Percentiles rank a stretch among this genome's conserved stretches.
These are phyloP conservation scores for Mixia osmundae DNA, from an alignment of 1,284 basidiomycete species.

Conservation along the genomic window DNA sequence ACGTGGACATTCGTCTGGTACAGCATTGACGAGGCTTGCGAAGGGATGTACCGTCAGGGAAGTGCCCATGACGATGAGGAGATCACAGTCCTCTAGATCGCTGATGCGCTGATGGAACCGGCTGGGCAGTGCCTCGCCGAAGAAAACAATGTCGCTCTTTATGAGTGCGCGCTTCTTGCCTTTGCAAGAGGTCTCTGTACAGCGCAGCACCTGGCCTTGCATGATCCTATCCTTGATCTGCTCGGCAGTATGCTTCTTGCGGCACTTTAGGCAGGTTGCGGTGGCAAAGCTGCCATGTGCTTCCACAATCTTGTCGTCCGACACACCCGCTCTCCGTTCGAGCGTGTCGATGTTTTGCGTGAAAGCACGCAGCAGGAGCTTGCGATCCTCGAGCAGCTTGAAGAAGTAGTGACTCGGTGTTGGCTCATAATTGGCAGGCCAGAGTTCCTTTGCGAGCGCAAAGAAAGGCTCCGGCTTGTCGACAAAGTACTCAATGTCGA, in stretches of 20 bases:
- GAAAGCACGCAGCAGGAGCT: conserved; percentile 31
- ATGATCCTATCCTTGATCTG: conserved; percentile 40
- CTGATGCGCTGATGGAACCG: conserved; percentile 22
- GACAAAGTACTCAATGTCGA: conserved; percentile 25
- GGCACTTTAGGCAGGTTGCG: conserved; percentile 54
- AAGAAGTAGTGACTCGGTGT: conserved; percentile 81
- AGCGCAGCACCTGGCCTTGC: conserved; percentile 23
- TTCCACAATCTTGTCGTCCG: conserved; percentile 51
- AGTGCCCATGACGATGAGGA: conserved; percentile 79
- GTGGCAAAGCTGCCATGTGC: conserved; percentile 41
- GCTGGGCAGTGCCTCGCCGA: conserved; percentile 40
- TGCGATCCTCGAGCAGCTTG: conserved; percentile 40
- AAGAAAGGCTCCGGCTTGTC: conserved; percentile 22
- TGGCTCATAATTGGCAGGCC: conserved; percentile 63
- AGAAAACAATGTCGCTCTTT: conserved; percentile 22
- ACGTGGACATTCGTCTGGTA: conserved; percentile 24
- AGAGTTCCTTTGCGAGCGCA: conserved; percentile 43
- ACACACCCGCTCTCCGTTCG: conserved; percentile 61
- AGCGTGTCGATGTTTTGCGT: conserved; percentile 44
- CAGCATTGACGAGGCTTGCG: conserved; percentile 27
- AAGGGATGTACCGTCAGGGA: conserved; percentile 45
- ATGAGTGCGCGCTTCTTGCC: conserved; percentile 6
- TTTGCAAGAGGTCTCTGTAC: conserved; percentile 9
- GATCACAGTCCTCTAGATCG: conserved; percentile 37
- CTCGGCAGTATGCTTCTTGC: conserved; percentile 34